A percentile compares a stretch with the other conserved stretches of the same genome.
These are phyloP conservation scores for Mercurialis annua DNA, from an alignment of 345 rosid genomes.

Conservation along the genomic window DNA sequence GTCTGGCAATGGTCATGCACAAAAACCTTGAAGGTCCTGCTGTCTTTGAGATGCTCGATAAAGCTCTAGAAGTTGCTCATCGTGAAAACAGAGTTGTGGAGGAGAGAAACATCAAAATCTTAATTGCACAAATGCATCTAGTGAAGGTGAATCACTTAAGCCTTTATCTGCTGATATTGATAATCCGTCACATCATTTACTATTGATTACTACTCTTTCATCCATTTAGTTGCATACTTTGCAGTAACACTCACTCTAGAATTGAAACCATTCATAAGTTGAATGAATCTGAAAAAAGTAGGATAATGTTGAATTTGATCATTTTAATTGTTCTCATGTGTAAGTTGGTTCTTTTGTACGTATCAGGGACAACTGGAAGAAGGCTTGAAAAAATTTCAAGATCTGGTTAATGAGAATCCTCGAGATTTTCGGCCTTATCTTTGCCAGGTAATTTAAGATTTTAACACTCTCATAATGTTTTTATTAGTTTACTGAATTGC, in stretches of 20 bases:
- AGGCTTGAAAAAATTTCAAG: slow-evolving; percentile 66
- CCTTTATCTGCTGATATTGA: neutral
- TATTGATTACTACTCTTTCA: neutral
- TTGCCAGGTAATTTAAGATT: slow-evolving; percentile 56
- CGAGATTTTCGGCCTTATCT: slow-evolving; percentile 95
- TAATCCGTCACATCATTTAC: neutral
- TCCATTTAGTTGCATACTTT: neutral
- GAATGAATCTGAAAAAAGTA: neutral
- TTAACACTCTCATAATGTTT: neutral
- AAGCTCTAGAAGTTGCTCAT: slow-evolving; percentile 61
- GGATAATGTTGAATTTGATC: neutral
- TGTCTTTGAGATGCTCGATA: slow-evolving; percentile 72
- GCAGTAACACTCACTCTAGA: neutral
- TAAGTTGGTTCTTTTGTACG: neutral
- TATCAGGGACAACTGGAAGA: slow-evolving; percentile 77
- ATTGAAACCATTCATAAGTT: neutral
- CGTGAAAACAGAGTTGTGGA: slow-evolving; percentile 58
- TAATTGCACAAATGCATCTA: slow-evolving; percentile 86
- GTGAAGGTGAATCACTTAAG: slow-evolving; percentile 47
- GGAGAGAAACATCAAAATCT: slow-evolving; percentile 76
- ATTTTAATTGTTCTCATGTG: neutral
- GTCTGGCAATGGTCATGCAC: slow-evolving; percentile 91
- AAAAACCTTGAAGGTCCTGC: slow-evolving; percentile 71
- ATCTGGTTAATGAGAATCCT: slow-evolving; percentile 68
- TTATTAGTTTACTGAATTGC: neutral